Conservation (phyloP, 2,329 filamentous ascomycete species). For the Talaromyces marneffei region DNA sequence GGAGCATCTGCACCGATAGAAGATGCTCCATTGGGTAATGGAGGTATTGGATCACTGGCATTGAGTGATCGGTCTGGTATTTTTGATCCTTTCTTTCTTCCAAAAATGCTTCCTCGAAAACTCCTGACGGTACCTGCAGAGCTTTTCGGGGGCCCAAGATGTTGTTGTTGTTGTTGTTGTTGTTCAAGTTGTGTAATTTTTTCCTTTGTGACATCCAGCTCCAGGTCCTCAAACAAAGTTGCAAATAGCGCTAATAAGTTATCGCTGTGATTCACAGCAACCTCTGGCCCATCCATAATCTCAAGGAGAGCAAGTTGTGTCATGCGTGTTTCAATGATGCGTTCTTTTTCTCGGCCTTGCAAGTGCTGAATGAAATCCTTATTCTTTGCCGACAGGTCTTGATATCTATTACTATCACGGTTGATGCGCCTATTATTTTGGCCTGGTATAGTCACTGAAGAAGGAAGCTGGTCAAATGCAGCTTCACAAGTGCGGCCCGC, state of each 20-base stretch:
- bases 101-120: constrained; percentile 71
- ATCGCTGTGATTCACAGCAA: constrained; percentile 80
- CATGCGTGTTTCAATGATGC: constrained; percentile 90
- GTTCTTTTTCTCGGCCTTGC: constrained; percentile 76
- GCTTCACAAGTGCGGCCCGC: constrained; percentile 81
- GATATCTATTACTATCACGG: constrained; percentile 16
- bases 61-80: constrained; percentile 36
- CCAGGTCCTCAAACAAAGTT: constrained; percentile 66
- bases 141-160: constrained; percentile 57
- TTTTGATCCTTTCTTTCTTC: constrained; percentile 50
- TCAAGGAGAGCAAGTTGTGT: constrained; percentile 83
- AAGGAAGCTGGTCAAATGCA: constrained; percentile 82
- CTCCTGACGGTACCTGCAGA: constrained; percentile 66
- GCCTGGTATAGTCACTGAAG: constrained; percentile 64
- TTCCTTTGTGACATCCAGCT: constrained; percentile 33
- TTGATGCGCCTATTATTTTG: constrained; percentile 44
- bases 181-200: constrained; percentile 35
- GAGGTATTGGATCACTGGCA: constrained; percentile 28
- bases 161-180: constrained; percentile 36
- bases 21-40: constrained; percentile 23
- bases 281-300: constrained; percentile 72
- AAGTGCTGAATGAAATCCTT: constrained; percentile 67
- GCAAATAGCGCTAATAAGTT: constrained; percentile 79
- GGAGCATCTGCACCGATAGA: constrained; percentile 46
- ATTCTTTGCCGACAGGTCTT: constrained; percentile 17